Evolutionary conservation across 2,329 filamentous ascomycete genomes (phyloP).

Genomic region (Pseudogymnoascus sp.): DNA sequence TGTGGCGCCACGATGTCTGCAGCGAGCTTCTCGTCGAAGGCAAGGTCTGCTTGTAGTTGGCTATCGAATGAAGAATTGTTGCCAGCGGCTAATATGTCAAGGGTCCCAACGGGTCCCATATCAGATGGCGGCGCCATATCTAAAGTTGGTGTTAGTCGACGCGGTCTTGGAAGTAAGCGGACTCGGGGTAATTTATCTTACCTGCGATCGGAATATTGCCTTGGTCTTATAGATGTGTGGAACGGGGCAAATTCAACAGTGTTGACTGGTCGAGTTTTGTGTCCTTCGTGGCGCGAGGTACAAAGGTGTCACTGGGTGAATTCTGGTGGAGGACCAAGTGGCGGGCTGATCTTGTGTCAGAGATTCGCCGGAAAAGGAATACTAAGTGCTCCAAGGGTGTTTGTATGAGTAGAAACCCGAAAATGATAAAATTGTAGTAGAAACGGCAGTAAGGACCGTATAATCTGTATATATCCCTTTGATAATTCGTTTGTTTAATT

Average conservation of each 20-base stretch:
- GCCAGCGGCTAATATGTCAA: neutral
- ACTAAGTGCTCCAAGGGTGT: neutral
- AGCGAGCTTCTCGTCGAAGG: neutral
- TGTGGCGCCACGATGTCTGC: neutral
- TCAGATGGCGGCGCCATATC: neutral
- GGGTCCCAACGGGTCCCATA: neutral
- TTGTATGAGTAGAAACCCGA: neutral
- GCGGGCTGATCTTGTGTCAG: neutral
- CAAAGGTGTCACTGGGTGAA: neutral
- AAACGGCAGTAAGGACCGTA: neutral
- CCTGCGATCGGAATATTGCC: neutral
- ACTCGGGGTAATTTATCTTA: neutral
- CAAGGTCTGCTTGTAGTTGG: neutral
- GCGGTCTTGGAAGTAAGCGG: neutral
- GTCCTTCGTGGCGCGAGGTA: neutral
- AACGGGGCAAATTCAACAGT: neutral
- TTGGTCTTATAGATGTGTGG: neutral
- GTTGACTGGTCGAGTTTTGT: neutral
- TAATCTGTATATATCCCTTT: constrained; percentile 1
- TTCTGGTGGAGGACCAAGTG: neutral
- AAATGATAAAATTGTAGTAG: neutral
- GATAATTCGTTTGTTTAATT: neutral
- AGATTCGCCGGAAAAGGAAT: neutral
- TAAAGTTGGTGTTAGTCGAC: neutral
- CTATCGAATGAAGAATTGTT: neutral